phyloP scores from a whole-genome alignment of 148 eudicot species.

The Rhododendron simsii region DNA sequence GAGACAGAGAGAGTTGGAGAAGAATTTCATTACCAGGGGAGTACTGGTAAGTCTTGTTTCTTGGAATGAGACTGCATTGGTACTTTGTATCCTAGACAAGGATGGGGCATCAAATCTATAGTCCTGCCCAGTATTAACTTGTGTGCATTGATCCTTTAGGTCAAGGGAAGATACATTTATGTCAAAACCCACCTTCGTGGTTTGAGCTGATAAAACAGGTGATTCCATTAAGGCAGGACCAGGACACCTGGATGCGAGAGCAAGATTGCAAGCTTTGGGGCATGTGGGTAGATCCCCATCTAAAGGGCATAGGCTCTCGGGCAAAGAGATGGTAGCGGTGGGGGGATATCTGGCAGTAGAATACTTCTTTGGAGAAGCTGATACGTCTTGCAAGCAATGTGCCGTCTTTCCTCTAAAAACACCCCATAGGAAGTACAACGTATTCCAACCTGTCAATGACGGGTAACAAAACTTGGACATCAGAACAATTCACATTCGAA shows the following conservation, averaged over 20 bases:
- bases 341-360: constrained; percentile 27
- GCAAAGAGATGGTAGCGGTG: constrained; percentile 23
- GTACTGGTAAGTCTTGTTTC: constrained; percentile 12
- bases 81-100: constrained; percentile 19
- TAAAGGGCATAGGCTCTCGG: constrained; percentile 36
- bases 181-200: constrained; percentile 32
- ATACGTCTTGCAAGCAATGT: constrained; percentile 28
- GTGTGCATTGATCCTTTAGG: constrained; percentile 8
- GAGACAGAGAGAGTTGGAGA: neutral
- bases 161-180: constrained; percentile 20
- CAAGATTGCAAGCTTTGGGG: constrained; percentile 14
- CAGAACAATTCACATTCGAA: neutral
- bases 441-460: constrained; percentile 79
- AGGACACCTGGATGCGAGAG: constrained; percentile 24
- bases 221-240: constrained; percentile 27
- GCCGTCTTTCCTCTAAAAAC: constrained; percentile 65
- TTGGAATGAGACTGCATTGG: constrained; percentile 4
- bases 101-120: constrained; percentile 22
- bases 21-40: constrained; percentile 38
- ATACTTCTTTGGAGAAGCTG: constrained; percentile 26
- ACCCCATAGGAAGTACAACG: constrained; percentile 80
- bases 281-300: constrained; percentile 27
- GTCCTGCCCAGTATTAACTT: constrained; percentile 25
- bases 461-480: constrained; percentile 3
- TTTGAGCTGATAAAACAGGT: constrained; percentile 19